These are phyloP conservation scores for Echinochloa phyllopogon DNA, from an alignment of 176 grass and related monocot genomes.

Conservation along the genomic window DNA sequence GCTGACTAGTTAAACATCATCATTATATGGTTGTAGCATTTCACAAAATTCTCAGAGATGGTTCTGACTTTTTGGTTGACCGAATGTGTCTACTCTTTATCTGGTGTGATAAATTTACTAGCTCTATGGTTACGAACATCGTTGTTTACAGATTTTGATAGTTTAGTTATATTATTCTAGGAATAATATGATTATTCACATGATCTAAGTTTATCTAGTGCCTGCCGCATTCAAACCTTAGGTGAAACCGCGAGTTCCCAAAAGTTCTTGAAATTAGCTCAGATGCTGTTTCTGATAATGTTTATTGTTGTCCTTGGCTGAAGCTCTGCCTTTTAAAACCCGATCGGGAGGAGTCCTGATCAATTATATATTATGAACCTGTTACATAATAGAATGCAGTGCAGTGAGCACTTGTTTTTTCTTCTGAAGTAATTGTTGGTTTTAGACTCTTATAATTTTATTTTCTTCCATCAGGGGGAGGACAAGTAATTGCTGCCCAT, in stretches of 20 bases:
- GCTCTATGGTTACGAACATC: too few species aligned
- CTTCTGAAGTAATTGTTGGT: neutral
- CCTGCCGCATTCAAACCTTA: too few species aligned
- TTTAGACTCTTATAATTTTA: neutral
- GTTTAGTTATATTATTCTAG: too few species aligned
- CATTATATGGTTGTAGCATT: neutral
- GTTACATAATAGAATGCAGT: neutral
- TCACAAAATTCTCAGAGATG: constrained; percentile 1
- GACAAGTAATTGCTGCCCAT: constrained; percentile 33
- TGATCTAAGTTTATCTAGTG: constrained; percentile 20
- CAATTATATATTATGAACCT: neutral
- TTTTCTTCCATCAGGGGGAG: constrained; percentile 40
- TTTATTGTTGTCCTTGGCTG: neutral
- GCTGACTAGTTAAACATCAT: neutral
- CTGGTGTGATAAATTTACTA: neutral
- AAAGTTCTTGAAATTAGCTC: neutral
- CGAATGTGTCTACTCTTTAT: neutral
- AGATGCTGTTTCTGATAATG: neutral
- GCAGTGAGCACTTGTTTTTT: neutral
- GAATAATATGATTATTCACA: neutral
- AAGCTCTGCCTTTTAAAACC: neutral
- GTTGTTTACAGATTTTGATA: too few species aligned
- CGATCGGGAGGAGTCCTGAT: neutral
- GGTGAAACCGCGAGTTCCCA: too few species aligned
- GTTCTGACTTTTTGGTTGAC: neutral